Percentiles rank a stretch among this genome's conserved stretches.
Conservation (phyloP, 2,329 filamentous ascomycete species). For the Colletotrichum sublineola region DNA sequence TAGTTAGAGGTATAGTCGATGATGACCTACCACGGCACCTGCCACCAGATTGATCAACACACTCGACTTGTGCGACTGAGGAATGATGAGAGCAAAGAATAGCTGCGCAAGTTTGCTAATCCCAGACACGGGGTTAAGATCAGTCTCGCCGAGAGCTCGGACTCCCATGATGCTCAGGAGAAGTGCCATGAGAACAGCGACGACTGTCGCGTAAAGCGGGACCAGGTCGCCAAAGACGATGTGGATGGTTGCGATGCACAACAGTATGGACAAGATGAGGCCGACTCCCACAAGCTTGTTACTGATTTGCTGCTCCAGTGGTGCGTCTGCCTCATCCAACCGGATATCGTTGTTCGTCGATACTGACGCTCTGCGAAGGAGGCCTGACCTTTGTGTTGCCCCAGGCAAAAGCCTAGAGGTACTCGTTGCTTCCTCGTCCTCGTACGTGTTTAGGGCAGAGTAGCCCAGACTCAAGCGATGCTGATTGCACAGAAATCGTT, state of each 20-base stretch:
- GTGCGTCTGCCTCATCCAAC: conserved; percentile 86
- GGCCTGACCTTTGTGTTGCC: not conserved
- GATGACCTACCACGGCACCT: conserved; percentile 76
- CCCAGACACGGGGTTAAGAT: conserved; percentile 94
- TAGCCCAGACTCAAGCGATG: conserved; percentile 11
- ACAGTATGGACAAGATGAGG: conserved; percentile 78
- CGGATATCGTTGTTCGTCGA: not conserved
- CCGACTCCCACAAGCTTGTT: conserved; percentile 79
- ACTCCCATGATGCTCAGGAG: conserved; percentile 82
- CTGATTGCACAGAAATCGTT: not conserved
- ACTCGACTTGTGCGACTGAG: conserved; percentile 82
- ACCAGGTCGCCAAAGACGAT: conserved; percentile 87
- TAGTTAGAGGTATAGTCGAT: not conserved
- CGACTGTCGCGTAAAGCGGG: conserved; percentile 79
- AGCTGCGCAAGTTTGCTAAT: conserved; percentile 98
- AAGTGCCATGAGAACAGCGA: conserved; percentile 87
- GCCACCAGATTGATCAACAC: conserved; percentile 97
- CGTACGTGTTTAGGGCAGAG: conserved; percentile 27
- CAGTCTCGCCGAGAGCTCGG: conserved; percentile 81
- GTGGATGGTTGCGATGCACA: conserved; percentile 87
- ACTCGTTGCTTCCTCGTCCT: conserved; percentile 18
- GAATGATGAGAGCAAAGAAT: conserved; percentile 92
- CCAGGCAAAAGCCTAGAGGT: conserved; percentile 26
- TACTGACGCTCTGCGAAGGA: not conserved
- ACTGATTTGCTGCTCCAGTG: conserved; percentile 84